phyloP scores from a whole-genome alignment of 345 rosid genomes.

The Ceriops decandra region DNA sequence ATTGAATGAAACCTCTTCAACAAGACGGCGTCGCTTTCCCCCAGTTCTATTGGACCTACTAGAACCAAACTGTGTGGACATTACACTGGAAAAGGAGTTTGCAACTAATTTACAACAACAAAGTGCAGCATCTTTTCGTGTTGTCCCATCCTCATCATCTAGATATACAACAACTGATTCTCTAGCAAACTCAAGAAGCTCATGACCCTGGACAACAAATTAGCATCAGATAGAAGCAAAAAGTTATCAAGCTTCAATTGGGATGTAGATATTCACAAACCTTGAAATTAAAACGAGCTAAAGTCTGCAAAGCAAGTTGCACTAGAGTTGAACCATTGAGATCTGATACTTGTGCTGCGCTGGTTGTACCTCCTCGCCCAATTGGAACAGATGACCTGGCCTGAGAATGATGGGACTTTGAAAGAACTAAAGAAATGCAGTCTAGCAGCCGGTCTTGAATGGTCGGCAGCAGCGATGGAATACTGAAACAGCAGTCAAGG shows the following conservation, averaged over 20 bases:
- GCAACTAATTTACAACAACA: slow-evolving; percentile 89
- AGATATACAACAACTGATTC: slow-evolving; percentile 81
- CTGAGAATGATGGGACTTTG: slow-evolving; percentile 67
- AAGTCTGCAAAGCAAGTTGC: slow-evolving; percentile 96
- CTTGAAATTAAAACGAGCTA: slow-evolving; percentile 90
- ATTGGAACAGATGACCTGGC: slow-evolving; percentile 52
- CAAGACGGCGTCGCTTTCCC: slow-evolving; percentile 71
- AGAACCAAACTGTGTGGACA: slow-evolving; percentile 55
- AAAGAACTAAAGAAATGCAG: slow-evolving; percentile 78
- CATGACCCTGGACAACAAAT: slow-evolving; percentile 36
- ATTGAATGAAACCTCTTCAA: slow-evolving; percentile 68
- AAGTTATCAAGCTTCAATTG: slow-evolving; percentile 5
- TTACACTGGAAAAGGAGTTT: slow-evolving; percentile 60
- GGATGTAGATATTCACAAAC: slow-evolving; percentile 31
- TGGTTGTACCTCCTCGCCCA: slow-evolving; percentile 54
- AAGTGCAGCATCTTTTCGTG: slow-evolving; percentile 89
- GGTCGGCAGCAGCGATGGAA: slow-evolving; percentile 77
- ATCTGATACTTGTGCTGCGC: slow-evolving; percentile 56
- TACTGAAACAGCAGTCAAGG: slow-evolving; percentile 50
- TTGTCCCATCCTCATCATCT: slow-evolving; percentile 88
- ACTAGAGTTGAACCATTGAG: slow-evolving; percentile 64
- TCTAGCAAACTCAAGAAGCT: slow-evolving; percentile 89
- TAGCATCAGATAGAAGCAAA: slow-evolving; percentile 20
- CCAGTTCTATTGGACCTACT: slow-evolving; percentile 72
- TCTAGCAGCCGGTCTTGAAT: slow-evolving; percentile 85